Conservation (phyloP, 495 filamentous ascomycete species). For the Jackrogersella multiformis region DNA sequence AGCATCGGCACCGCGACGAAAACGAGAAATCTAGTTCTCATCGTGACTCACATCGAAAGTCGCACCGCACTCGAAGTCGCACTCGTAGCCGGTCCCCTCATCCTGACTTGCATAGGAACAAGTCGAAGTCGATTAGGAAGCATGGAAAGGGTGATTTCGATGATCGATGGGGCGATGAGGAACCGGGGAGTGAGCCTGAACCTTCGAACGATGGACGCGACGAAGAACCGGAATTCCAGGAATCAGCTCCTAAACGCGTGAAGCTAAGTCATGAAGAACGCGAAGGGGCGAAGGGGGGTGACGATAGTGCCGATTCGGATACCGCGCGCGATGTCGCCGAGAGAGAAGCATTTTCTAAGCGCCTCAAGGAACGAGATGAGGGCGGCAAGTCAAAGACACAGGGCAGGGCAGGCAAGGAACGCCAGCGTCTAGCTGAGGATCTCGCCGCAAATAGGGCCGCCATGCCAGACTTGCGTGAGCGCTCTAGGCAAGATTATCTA, state of each 20-base stretch:
- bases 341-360: slow-evolving; percentile 76
- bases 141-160: slow-evolving; percentile 64
- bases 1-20: slow-evolving; percentile 52
- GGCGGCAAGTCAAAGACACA: slow-evolving; percentile 73
- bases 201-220: slow-evolving; percentile 58
- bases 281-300: slow-evolving; percentile 58
- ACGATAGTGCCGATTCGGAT: slow-evolving; percentile 64
- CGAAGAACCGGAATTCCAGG: slow-evolving; percentile 57
- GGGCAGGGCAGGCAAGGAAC: slow-evolving; percentile 63
- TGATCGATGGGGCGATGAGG: slow-evolving; percentile 84
- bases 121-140: slow-evolving; percentile 59
- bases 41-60: slow-evolving; percentile 35
- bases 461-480: slow-evolving; percentile 78
- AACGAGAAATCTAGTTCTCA: slow-evolving; percentile 33
- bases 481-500: slow-evolving; percentile 90
- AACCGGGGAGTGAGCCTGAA: slow-evolving; percentile 59
- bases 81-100: slow-evolving; percentile 47
- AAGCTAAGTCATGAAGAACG: slow-evolving; percentile 60
- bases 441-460: slow-evolving; percentile 50
- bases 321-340: slow-evolving; percentile 72
- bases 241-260: slow-evolving; percentile 65
- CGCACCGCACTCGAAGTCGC: slow-evolving; percentile 35
- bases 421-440: slow-evolving; percentile 50
- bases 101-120: slow-evolving; percentile 59
- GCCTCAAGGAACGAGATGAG: slow-evolving; percentile 69